Percentiles rank a stretch among this genome's conserved stretches.
Conservation (phyloP, 805 yeast genomes). For the Wickerhamomyces bisporus region DNA sequence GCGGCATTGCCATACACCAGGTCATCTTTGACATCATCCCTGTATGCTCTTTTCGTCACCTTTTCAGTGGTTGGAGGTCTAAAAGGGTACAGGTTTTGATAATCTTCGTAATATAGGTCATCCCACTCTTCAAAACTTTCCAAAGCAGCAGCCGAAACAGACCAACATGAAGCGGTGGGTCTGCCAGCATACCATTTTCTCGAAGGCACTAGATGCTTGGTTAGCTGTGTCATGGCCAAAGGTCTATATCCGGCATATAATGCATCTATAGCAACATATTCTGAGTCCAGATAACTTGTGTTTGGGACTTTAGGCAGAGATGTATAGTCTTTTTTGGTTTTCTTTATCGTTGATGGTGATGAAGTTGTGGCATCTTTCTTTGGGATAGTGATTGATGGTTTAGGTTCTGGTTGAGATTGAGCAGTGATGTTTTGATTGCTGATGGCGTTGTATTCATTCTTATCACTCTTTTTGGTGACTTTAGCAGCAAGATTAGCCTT, state of each 20-base stretch:
- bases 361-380: not conserved
- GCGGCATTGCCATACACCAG: not conserved
- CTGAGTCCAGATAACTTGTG: conserved; percentile 13
- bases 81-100: conserved; percentile 28
- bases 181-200: conserved; percentile 22
- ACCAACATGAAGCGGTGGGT: conserved; percentile 27
- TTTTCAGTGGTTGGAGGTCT: conserved; percentile 23
- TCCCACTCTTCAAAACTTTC: conserved; percentile 32
- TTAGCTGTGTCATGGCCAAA: conserved; percentile 19
- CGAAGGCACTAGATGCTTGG: conserved; percentile 26
- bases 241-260: conserved; percentile 22
- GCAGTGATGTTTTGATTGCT: conserved; percentile 19
- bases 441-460: conserved; percentile 20
- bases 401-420: conserved; percentile 3
- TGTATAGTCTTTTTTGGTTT: conserved; percentile 5
- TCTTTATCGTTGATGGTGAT: conserved; percentile 6
- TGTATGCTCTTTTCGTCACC: not conserved
- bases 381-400: not conserved
- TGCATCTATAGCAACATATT: conserved; percentile 15
- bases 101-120: conserved; percentile 26
- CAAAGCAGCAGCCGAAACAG: conserved; percentile 30
- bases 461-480: conserved; percentile 6
- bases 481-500: conserved; percentile 17
- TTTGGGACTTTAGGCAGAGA: conserved; percentile 18
- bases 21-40: conserved; percentile 2